Evolutionary conservation across 129 eudicot genomes (phyloP).

Genomic region (Pseudognaphalium luteoalbum): DNA sequence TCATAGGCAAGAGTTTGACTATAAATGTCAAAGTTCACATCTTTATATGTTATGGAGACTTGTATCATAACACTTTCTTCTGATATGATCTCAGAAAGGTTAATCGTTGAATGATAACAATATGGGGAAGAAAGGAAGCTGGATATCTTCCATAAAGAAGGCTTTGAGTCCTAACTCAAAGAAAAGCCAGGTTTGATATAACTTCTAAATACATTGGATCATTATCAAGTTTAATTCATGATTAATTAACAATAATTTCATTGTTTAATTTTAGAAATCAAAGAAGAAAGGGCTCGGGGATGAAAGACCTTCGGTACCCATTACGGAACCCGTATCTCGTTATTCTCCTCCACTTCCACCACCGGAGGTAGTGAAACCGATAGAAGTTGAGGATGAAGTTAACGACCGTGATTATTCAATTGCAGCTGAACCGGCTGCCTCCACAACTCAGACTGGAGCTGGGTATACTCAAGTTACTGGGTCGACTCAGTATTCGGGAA

Average conservation of each 20-base stretch:
- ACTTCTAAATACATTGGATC: not conserved
- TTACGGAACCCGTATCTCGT: slow-evolving; percentile 37
- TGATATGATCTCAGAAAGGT: slow-evolving; percentile 14
- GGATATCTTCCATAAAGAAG: slow-evolving; percentile 83
- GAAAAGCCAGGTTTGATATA: slow-evolving; percentile 51
- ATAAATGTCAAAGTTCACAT: slow-evolving; percentile 17
- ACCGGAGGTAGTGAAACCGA: slow-evolving; percentile 45
- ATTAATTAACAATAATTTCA: not conserved
- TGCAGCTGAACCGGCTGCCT: slow-evolving; percentile 51
- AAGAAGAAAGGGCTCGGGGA: slow-evolving; percentile 52
- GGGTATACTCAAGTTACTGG: slow-evolving; percentile 43
- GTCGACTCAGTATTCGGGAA: slow-evolving; percentile 46
- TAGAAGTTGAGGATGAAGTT: slow-evolving; percentile 55
- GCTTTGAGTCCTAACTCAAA: slow-evolving; percentile 74
- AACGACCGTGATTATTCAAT: slow-evolving; percentile 47
- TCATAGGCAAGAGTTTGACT: slow-evolving; percentile 5
- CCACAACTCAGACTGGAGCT: slow-evolving; percentile 54
- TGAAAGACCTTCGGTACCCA: slow-evolving; percentile 42
- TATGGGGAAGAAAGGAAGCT: slow-evolving; percentile 87
- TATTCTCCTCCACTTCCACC: slow-evolving; percentile 52
- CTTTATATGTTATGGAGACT: not conserved
- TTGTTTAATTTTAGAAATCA: slow-evolving; percentile 50
- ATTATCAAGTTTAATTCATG: not conserved
- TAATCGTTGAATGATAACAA: slow-evolving; percentile 37
- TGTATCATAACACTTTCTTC: not conserved